Conservation (phyloP, 164 flowering plant genomes). For the Berberis thunbergii region DNA sequence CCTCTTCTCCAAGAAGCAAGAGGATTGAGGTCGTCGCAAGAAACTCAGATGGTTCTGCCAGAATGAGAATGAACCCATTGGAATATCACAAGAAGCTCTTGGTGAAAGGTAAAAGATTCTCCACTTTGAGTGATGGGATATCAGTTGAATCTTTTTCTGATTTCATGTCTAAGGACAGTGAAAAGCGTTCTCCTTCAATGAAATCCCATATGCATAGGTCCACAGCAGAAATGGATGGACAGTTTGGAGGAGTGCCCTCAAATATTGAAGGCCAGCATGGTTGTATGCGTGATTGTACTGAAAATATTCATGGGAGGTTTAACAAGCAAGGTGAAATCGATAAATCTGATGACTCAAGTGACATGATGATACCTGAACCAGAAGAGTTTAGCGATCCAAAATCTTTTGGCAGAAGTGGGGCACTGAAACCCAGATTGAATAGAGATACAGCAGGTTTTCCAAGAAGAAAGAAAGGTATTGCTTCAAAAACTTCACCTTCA, state of each 20-base stretch:
- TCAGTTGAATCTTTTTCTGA: conserved; percentile 9
- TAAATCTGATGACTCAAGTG: conserved; percentile 2
- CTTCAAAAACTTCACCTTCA: conserved; percentile 10
- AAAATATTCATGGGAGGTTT: conserved; percentile 8
- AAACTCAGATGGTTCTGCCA: conserved; percentile 8
- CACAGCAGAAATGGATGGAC: conserved; percentile 15
- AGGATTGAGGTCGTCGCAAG: conserved; percentile 9
- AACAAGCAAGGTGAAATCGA: neutral
- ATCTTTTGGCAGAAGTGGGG: conserved; percentile 6
- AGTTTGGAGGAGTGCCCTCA: conserved; percentile 10
- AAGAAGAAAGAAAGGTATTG: conserved; percentile 10
- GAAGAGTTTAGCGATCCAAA: conserved; percentile 10
- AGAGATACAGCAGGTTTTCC: conserved; percentile 9
- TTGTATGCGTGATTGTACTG: conserved; percentile 2
- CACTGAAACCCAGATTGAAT: conserved; percentile 9
- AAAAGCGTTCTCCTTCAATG: conserved; percentile 8
- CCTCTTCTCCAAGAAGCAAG: conserved; percentile 22
- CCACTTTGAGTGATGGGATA: conserved; percentile 13
- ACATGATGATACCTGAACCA: conserved; percentile 2
- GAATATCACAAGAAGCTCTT: conserved; percentile 8
- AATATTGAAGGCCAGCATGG: conserved; percentile 16
- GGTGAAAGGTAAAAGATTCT: conserved; percentile 13
- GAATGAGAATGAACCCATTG: conserved; percentile 8
- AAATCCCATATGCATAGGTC: conserved; percentile 18
- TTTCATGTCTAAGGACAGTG: conserved; percentile 9